Conservation (phyloP, 2,329 filamentous ascomycete species). For the Fusarium sp. region DNA sequence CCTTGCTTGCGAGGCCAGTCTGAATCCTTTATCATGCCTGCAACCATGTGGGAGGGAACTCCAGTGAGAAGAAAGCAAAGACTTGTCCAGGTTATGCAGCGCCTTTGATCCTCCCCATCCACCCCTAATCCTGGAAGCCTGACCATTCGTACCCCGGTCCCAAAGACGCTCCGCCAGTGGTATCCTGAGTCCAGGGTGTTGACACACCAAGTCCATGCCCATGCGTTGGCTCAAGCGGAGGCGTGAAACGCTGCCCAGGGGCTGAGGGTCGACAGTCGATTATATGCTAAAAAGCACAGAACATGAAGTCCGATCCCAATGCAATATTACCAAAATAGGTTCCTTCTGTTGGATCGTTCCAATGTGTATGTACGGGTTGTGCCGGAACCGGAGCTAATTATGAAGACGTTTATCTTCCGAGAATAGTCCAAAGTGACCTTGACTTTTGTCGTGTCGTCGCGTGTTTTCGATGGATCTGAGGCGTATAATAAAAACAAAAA, state of each 20-base stretch:
- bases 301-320: conserved; percentile 51
- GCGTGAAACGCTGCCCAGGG: conserved; percentile 18
- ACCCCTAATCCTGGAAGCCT: conserved; percentile 27
- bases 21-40: conserved; percentile 10
- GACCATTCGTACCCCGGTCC: conserved; percentile 16
- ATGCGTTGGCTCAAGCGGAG: conserved; percentile 20
- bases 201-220: conserved; percentile 3
- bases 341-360: conserved; percentile 44
- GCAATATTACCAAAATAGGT: conserved; percentile 57
- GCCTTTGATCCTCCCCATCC: conserved; percentile 29
- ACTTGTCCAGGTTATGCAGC: conserved; percentile 30
- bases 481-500: conserved; percentile 39
- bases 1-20: conserved; percentile 22
- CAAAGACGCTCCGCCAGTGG: conserved; percentile 14
- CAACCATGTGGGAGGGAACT: conserved; percentile 22
- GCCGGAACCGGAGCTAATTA: conserved; percentile 43
- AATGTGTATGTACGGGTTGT: conserved; percentile 49
- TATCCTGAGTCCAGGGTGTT: conserved; percentile 10
- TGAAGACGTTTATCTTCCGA: conserved; percentile 42
- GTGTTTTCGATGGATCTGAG: conserved; percentile 38
- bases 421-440: conserved; percentile 47
- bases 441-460: conserved; percentile 43
- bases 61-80: conserved; percentile 30
- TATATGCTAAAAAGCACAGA: conserved; percentile 46
- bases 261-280: conserved; percentile 37